A percentile compares a stretch with the other conserved stretches of the same genome.
Evolutionary conservation across 768 basidiomycete species (phyloP).

Genomic region (Rubroboletus pulcherrimus): DNA sequence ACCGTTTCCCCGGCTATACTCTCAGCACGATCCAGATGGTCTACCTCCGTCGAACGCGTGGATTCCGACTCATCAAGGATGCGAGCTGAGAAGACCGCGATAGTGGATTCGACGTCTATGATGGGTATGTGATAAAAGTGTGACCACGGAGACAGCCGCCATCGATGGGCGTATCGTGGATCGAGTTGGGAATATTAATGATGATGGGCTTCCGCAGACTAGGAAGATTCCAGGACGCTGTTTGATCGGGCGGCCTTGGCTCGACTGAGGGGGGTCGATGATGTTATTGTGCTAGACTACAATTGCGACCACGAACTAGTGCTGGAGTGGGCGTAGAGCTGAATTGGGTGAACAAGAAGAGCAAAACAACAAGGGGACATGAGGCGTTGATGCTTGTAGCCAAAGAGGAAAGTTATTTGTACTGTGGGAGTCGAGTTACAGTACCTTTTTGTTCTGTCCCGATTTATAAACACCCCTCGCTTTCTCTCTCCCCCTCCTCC

Average conservation of each 20-base stretch:
- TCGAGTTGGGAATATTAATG: slow-evolving; percentile 11
- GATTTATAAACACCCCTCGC: slow-evolving; percentile 19
- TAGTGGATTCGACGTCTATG: not conserved
- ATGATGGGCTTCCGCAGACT: not conserved
- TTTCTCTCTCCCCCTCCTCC: not conserved
- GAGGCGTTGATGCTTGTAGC: slow-evolving; percentile 16
- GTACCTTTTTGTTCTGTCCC: slow-evolving; percentile 9
- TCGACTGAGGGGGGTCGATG: slow-evolving; percentile 1
- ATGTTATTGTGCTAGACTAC: slow-evolving; percentile 18
- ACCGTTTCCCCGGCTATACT: not conserved
- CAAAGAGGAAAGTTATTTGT: slow-evolving; percentile 15
- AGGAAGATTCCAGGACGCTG: not conserved
- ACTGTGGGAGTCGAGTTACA: slow-evolving; percentile 4
- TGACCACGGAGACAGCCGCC: slow-evolving; percentile 9
- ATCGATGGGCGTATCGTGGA: slow-evolving; percentile 13
- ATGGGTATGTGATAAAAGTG: not conserved
- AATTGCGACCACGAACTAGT: slow-evolving; percentile 4
- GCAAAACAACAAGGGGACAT: slow-evolving; percentile 10
- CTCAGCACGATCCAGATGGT: slow-evolving; percentile 4
- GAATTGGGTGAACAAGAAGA: slow-evolving; percentile 9
- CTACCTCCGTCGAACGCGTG: not conserved
- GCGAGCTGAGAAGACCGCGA: slow-evolving; percentile 1
- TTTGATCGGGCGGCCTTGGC: not conserved
- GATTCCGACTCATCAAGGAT: not conserved
- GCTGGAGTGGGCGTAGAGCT: not conserved